Percentiles rank a stretch among this genome's conserved stretches.
phyloP scores from a whole-genome alignment of 768 basidiomycete genomes.

The Leccinum imitatum region DNA sequence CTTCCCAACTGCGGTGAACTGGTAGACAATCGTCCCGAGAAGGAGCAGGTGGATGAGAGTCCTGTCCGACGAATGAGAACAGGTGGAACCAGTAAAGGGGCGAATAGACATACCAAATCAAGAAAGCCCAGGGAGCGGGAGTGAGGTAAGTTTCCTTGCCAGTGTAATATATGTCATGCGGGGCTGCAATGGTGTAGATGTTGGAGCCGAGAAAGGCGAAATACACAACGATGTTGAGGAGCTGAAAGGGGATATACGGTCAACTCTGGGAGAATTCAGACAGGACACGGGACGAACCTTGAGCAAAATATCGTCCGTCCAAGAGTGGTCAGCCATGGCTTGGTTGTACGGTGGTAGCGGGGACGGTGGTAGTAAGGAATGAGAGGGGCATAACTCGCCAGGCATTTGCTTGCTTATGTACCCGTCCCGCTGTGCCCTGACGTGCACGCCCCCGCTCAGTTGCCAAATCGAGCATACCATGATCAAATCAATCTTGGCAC shows the following conservation, averaged over 20 bases:
- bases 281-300: slow-evolving; percentile 48
- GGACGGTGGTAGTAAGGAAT: slow-evolving; percentile 10
- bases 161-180: slow-evolving; percentile 65
- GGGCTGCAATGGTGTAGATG: slow-evolving; percentile 80
- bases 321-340: slow-evolving; percentile 52
- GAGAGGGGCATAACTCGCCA: slow-evolving; percentile 18
- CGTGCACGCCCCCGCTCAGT: slow-evolving; percentile 17
- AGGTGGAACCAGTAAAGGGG: neutral
- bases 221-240: slow-evolving; percentile 81
- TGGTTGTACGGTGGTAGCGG: neutral
- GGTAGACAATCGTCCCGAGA: slow-evolving; percentile 88
- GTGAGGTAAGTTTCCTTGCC: slow-evolving; percentile 91
- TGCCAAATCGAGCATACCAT: slow-evolving; percentile 10
- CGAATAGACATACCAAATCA: slow-evolving; percentile 65
- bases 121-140: slow-evolving; percentile 91
- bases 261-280: neutral
- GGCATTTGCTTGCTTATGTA: slow-evolving; percentile 33
- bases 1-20: slow-evolving; percentile 80
- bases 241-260: slow-evolving; percentile 33
- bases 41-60: slow-evolving; percentile 88
- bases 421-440: slow-evolving; percentile 16
- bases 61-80: slow-evolving; percentile 42
- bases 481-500: neutral
- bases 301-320: slow-evolving; percentile 81
- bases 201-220: slow-evolving; percentile 88